Base-by-base conservation (phyloP, 192 early-diverging fungal genomes). In the Umbelopsis ramanniana region DNA sequence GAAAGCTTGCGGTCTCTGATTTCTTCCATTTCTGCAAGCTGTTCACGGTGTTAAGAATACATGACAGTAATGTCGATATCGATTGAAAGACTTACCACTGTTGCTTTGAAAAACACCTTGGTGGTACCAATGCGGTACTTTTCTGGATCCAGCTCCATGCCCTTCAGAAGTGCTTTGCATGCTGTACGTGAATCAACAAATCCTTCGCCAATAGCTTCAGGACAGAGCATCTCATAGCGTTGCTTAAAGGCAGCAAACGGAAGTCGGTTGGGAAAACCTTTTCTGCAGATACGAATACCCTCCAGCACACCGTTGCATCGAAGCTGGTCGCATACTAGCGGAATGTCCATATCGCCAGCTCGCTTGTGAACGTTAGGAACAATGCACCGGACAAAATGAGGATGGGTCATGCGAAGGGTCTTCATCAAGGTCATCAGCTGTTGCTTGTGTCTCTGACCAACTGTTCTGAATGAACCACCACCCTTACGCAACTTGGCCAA, bases 311-410 rank as follows among this genome's bases (percentile, higher is more conserved):
- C 97, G 78, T 98, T 98, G 83, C 96, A 99, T 6, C 95, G 82
- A 47, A 98, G 81, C 75, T 99, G 97, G 67, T 97, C 95, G 37
- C 97, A 82, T 3, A 99, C 96, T 48, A 95, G 85, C 35, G 90
- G 89, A 26, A 92, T 89, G 68, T 96, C 77, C 60, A 98, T 86
- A 71, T 89, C 89, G 9, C 94, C 94, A 0, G 97, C 81, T 23
- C 86, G 85, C 82, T 99, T 99, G 67, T 96, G 92, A 29, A 92
- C 81, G 73, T 99, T 99, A 9, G 97, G 97, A 50, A 98, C 77
- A 75, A 99, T 98, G 85, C 97, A 99, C 24, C 97, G 94, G 45
- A 99, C 96, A 86, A 98, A 99, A 82, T 98, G 97, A 24, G 97
- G 97, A 63, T 95, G 86, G 1, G 96, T 99, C 45, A 89, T 86